Evolutionary conservation across 495 filamentous ascomycete species (phyloP).

Genomic region (Sporormia fimetaria): DNA sequence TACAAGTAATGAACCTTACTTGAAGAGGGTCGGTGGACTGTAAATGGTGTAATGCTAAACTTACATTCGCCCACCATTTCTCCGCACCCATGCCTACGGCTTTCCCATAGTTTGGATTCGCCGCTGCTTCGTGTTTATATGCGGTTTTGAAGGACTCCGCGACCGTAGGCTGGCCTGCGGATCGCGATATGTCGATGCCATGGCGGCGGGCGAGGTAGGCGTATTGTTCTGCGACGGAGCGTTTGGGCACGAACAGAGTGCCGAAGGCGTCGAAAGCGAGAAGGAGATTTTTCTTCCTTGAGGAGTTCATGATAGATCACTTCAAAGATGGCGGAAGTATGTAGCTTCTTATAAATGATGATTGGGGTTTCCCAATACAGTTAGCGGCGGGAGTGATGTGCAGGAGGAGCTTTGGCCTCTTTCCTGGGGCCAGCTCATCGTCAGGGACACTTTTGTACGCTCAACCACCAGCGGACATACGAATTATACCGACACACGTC

Average conservation of each 20-base stretch:
- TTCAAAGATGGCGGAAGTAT: no score
- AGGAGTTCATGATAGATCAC: no score
- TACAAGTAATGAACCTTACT: not conserved
- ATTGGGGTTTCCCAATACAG: no score
- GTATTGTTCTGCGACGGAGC: slow-evolving; percentile 52
- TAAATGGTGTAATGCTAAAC: not conserved
- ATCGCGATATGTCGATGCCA: slow-evolving; percentile 40
- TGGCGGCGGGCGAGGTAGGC: slow-evolving; percentile 43
- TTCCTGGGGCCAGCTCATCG: not conserved
- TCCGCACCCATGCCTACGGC: slow-evolving; percentile 42
- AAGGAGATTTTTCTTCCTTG: slow-evolving; percentile 41
- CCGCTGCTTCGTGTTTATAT: slow-evolving; percentile 40
- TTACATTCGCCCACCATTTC: slow-evolving; percentile 60
- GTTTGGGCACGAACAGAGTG: slow-evolving; percentile 57
- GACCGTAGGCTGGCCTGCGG: slow-evolving; percentile 28
- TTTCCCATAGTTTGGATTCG: slow-evolving; percentile 60
- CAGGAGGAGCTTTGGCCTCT: no score
- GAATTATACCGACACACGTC: no score
- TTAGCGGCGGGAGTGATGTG: no score
- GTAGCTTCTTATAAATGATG: no score
- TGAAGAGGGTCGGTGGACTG: not conserved
- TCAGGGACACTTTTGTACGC: not conserved
- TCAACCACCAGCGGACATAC: not conserved
- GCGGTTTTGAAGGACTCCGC: slow-evolving; percentile 35
- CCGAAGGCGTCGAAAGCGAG: slow-evolving; percentile 69